Conservation (phyloP, 2,329 filamentous ascomycete species). For the Onygena corvina region DNA sequence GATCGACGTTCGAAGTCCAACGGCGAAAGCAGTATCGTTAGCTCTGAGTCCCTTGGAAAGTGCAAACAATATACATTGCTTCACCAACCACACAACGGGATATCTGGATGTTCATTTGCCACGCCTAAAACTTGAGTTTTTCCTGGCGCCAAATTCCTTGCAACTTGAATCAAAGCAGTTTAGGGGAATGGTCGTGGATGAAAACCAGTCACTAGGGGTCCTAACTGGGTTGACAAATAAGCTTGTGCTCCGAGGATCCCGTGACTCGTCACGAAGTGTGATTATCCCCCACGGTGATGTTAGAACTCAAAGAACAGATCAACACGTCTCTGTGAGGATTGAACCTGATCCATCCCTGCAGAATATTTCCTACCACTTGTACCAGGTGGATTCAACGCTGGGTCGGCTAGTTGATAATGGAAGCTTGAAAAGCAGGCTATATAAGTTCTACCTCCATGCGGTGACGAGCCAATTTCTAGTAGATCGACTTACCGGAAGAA, state of each 20-base stretch:
- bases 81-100: neutral
- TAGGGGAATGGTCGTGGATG: slow-evolving; percentile 15
- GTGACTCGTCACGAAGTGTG: slow-evolving; percentile 12
- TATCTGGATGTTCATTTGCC: slow-evolving; percentile 32
- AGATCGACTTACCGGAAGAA: slow-evolving; percentile 22
- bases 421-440: slow-evolving; percentile 18
- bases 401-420: slow-evolving; percentile 15
- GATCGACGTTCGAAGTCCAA: slow-evolving; percentile 27
- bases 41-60: neutral
- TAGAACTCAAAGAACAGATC: slow-evolving; percentile 6
- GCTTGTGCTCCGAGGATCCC: slow-evolving; percentile 16
- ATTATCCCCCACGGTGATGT: slow-evolving; percentile 21
- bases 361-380: slow-evolving; percentile 16
- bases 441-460: slow-evolving; percentile 25
- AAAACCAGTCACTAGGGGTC: slow-evolving; percentile 18
- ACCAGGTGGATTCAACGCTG: slow-evolving; percentile 18
- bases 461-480: slow-evolving; percentile 22
- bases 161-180: slow-evolving; percentile 5
- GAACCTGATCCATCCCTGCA: neutral
- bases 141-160: neutral
- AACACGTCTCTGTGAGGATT: slow-evolving; percentile 19
- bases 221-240: slow-evolving; percentile 19
- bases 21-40: neutral
- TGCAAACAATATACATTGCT: neutral
- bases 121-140: slow-evolving; percentile 35